A percentile compares a stretch with the other conserved stretches of the same genome.
Evolutionary conservation across 2,329 filamentous ascomycete genomes (phyloP).

Genomic region (Orbilia javanica): DNA sequence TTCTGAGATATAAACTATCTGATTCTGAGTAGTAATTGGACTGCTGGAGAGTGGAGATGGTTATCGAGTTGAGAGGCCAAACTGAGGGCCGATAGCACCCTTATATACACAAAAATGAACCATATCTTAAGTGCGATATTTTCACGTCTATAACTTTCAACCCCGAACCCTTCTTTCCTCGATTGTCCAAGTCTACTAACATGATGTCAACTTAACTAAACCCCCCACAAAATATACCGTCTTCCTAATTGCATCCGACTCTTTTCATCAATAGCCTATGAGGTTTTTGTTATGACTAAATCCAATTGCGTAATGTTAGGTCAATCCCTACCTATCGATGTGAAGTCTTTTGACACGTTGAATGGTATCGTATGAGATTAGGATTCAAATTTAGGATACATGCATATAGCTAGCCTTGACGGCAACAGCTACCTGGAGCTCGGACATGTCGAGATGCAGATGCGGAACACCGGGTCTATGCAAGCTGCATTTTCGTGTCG

Average conservation of each 20-base stretch:
- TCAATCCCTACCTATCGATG: neutral
- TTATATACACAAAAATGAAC: neutral
- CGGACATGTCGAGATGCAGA: too few species aligned
- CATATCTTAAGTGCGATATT: neutral
- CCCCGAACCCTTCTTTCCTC: neutral
- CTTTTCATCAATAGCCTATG: too few species aligned
- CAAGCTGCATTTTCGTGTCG: too few species aligned
- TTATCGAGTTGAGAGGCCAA: neutral
- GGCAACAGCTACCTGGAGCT: too few species aligned
- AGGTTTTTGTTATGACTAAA: neutral
- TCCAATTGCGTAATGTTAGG: neutral
- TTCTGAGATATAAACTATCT: neutral
- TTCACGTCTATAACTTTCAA: neutral
- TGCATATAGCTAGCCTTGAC: too few species aligned
- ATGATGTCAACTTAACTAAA: neutral
- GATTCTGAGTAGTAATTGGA: neutral
- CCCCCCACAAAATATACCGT: neutral
- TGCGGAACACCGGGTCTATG: too few species aligned
- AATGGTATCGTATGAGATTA: too few species aligned
- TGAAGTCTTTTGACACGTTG: too few species aligned
- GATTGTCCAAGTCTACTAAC: neutral
- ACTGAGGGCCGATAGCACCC: too few species aligned
- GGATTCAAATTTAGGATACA: too few species aligned
- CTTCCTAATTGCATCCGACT: neutral
- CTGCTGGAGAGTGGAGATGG: neutral